These are phyloP conservation scores for Caulochytrium protostelioides DNA, from an alignment of 371 early-diverging fungal genomes.

Conservation along the genomic window DNA sequence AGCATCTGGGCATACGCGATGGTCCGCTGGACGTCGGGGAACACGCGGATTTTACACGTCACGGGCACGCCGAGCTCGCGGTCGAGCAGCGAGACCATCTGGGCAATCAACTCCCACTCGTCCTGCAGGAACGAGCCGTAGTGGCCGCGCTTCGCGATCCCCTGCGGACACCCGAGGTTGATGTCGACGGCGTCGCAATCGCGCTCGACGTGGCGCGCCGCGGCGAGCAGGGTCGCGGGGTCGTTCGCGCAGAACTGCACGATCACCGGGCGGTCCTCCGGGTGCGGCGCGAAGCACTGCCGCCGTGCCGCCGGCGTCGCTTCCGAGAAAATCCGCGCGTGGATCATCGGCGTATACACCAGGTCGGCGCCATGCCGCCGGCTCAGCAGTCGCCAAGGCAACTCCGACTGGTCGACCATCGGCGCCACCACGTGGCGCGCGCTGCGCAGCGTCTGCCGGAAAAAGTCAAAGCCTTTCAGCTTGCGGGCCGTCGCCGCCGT, in stretches of 20 bases:
- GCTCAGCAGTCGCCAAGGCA: constrained; percentile 83
- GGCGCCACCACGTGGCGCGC: constrained; percentile 71
- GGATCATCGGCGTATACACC: constrained; percentile 98
- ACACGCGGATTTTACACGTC: constrained; percentile 94
- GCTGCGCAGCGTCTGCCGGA: constrained; percentile 35
- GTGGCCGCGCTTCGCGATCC: constrained; percentile 79
- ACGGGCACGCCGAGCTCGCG: constrained; percentile 77
- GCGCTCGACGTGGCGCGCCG: constrained; percentile 63
- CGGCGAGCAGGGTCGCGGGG: constrained; percentile 57
- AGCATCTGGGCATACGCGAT: constrained; percentile 93
- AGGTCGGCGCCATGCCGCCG: constrained; percentile 75
- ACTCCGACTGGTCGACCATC: constrained; percentile 80
- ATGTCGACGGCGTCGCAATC: constrained; percentile 91
- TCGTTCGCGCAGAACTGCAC: constrained; percentile 96
- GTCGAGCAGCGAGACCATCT: constrained; percentile 43
- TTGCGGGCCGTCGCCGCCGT: constrained; percentile 21
- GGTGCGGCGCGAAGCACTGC: constrained; percentile 1
- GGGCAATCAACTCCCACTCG: constrained; percentile 74
- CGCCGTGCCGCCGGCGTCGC: constrained; percentile 5
- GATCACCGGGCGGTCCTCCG: constrained; percentile 67
- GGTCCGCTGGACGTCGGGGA: constrained; percentile 73
- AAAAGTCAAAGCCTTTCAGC: constrained; percentile 60
- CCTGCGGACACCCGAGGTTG: constrained; percentile 96
- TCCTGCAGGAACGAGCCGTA: constrained; percentile 90
- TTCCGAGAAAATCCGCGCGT: constrained; percentile 62